Evolutionary conservation across 306 rosid species (phyloP).

Genomic region (Begonia loranthoides): DNA sequence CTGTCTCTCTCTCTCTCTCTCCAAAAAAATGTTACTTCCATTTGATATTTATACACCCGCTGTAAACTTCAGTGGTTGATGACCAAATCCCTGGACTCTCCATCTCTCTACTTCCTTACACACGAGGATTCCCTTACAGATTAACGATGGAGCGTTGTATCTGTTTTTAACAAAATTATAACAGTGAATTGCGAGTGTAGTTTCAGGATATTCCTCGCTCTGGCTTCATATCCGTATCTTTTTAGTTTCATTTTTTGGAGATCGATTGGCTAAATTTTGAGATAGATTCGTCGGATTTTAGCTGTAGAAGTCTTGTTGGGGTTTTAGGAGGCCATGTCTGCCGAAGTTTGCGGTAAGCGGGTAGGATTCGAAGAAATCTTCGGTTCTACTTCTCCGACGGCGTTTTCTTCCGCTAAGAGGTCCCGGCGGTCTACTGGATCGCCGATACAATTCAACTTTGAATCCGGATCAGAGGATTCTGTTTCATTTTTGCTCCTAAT

Average conservation of each 20-base stretch:
- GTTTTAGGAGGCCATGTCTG: slow-evolving; percentile 17
- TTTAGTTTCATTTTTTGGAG: slow-evolving; percentile 1
- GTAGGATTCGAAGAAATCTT: slow-evolving; percentile 28
- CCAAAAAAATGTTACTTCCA: no score
- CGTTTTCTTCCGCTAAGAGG: slow-evolving; percentile 21
- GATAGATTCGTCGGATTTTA: background rate
- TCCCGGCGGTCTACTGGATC: slow-evolving; percentile 19
- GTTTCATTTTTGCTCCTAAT: slow-evolving; percentile 16
- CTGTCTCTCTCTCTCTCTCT: no score
- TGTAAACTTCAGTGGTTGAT: slow-evolving; percentile 12
- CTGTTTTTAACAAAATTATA: no score
- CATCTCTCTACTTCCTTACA: slow-evolving; percentile 1
- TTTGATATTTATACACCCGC: slow-evolving; percentile 11
- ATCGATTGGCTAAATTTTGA: background rate
- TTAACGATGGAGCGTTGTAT: background rate
- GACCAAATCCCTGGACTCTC: slow-evolving; percentile 10
- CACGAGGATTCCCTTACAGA: slow-evolving; percentile 4
- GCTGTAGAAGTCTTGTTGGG: background rate
- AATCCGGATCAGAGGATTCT: slow-evolving; percentile 14
- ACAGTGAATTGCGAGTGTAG: no score
- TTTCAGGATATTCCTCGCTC: background rate
- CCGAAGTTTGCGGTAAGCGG: slow-evolving; percentile 27
- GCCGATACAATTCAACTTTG: slow-evolving; percentile 10
- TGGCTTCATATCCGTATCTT: background rate
- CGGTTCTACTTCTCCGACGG: slow-evolving; percentile 28